Percentiles rank a stretch among this genome's conserved stretches.
Evolutionary conservation across 495 filamentous ascomycete species (phyloP).

Genomic region (Symbiotaphrina buchneri): DNA sequence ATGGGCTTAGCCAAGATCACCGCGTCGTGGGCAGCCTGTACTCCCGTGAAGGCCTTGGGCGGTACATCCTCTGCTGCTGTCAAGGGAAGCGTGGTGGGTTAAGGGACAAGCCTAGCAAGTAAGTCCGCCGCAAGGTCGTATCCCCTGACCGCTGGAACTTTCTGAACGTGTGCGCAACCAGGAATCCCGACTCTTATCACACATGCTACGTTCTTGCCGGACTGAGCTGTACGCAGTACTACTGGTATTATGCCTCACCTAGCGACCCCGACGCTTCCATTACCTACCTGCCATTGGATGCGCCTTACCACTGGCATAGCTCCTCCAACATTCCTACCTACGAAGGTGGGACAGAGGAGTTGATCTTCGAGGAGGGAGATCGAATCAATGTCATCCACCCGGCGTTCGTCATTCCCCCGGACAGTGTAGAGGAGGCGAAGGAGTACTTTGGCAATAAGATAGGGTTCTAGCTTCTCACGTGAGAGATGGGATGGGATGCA

Average conservation of each 20-base stretch:
- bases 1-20: not conserved
- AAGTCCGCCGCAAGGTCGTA: conserved; percentile 14
- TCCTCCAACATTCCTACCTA: conserved; percentile 11
- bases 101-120: conserved; percentile 86
- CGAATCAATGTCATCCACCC: conserved; percentile 45
- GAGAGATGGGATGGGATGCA: too few relatives aligned
- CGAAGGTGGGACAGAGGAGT: conserved; percentile 15
- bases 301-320: conserved; percentile 41
- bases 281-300: conserved; percentile 16
- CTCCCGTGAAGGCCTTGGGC: conserved; percentile 59
- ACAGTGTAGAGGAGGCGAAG: too few relatives aligned
- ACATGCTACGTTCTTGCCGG: conserved; percentile 77
- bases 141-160: conserved; percentile 2
- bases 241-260: conserved; percentile 46
- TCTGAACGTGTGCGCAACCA: conserved; percentile 9
- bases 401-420: conserved; percentile 60
- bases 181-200: conserved; percentile 72
- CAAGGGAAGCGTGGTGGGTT: conserved; percentile 63
- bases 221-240: conserved; percentile 58
- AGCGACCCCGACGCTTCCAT: not conserved
- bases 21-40: conserved; percentile 30
- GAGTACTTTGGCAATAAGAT: too few relatives aligned
- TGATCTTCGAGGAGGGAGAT: conserved; percentile 24
- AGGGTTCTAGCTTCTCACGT: too few relatives aligned
- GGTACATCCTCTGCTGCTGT: conserved; percentile 78